Conservation (phyloP, 441 rosid species). For the Erodium chrysanthum region DNA sequence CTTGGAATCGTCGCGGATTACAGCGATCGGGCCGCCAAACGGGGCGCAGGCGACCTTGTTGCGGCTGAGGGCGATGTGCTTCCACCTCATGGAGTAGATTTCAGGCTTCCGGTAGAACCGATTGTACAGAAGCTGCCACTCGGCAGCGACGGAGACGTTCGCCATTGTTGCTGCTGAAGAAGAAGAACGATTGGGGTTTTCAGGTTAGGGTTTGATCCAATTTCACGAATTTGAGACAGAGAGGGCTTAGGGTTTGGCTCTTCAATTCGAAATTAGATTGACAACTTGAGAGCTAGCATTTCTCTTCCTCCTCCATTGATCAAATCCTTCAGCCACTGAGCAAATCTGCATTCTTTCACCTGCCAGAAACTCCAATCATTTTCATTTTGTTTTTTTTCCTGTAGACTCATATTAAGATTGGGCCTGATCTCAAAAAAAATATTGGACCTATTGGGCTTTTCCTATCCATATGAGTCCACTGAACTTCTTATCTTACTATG, state of each 20-base stretch:
- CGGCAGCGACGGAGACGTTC: constrained; percentile 95
- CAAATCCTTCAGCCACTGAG: not conserved
- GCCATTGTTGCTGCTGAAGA: constrained; percentile 39
- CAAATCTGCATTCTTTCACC: not conserved
- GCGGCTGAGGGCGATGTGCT: constrained; percentile 68
- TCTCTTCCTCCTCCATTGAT: constrained; percentile 1
- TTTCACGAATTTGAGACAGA: not conserved
- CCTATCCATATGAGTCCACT: too few species aligned
- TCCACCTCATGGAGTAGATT: constrained; percentile 83
- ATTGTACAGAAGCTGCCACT: constrained; percentile 86
- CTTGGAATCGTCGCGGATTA: constrained; percentile 95
- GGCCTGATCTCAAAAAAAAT: too few species aligned
- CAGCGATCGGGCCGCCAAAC: constrained; percentile 86
- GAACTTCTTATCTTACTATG: too few species aligned
- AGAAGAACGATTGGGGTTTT: not conserved
- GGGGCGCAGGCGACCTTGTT: constrained; percentile 93
- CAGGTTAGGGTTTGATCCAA: not conserved
- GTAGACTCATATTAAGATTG: too few species aligned
- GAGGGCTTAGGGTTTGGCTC: too few species aligned
- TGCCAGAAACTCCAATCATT: not conserved
- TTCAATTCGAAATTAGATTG: not conserved
- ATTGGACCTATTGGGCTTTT: too few species aligned
- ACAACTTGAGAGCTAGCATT: not conserved
- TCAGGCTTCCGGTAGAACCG: constrained; percentile 87
- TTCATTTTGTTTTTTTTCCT: too few species aligned